Evolutionary conservation across 225 moss, liverwort and hornwort species (phyloP), one percentile per base, ranked within the genome.

Genomic region (Marchantia paleacea): DNA sequence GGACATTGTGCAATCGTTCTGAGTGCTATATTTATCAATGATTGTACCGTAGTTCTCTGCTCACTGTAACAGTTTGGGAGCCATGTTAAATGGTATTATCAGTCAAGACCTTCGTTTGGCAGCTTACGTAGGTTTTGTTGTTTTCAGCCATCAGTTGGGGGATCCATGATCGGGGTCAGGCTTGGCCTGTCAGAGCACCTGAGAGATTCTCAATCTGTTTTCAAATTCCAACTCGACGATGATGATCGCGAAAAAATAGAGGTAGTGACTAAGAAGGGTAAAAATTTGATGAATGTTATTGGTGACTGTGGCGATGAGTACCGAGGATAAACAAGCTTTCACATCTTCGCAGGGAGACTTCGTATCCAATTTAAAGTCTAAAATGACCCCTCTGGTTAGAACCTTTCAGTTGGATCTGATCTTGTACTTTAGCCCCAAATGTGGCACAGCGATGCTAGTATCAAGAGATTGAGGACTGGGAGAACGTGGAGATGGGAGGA

Each of bases 291-390:
- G 68, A 81, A 71, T 69, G 85, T 93, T 52, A 97, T 97, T 55
- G 97, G 97, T 72, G 97, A 97, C 65, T 97, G 97, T 80, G 97
- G 97, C 20, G 95, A 95, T 79, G 97, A 97, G 89, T 97, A 97
- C 76, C 89, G 97, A 10, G 31, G 67, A 52, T 39, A 26, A 14
- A 50, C 39, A 39, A 39, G 5, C 39, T 39, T 39, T 39, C 39
- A 64, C 57, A 57, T 57, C 57, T 57, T 19, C 57, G 19, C 19
- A 13, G 2, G 13, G 2, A 9, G 8, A 13, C 57, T 12, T 57
- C 57, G 19, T 57, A 13, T 57, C 14, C 57, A 19, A 2, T 57
- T 57, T 57, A 3, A 12, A 39, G 39, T 39, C 2, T 2, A 5
- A 39, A 39, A 39, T 39, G 39, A 39, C 5, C 39, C 39, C 39